Base-by-base conservation (phyloP, 1,284 basidiomycete genomes). In the Bjerkandera adusta region DNA sequence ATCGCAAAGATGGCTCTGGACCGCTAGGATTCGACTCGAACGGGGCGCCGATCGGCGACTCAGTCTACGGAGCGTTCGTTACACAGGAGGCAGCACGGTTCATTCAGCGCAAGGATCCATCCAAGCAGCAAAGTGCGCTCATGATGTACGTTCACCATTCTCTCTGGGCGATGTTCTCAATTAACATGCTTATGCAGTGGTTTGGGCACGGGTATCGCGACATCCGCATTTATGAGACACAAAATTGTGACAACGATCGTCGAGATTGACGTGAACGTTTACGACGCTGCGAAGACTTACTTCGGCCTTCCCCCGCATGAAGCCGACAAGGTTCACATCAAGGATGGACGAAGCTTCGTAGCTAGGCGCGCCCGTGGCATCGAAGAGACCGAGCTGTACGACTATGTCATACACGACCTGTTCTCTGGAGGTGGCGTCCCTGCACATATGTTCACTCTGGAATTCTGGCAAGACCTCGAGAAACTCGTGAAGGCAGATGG, bases 391-490 rank as follows among this genome's bases (percentile, higher is more conserved):
- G 58, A 66, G 25, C 62, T 61, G 20, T 96, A 81, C 62, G 88
- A 90, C 61, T 81, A 89, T 55, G 77, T 93, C 15, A 71, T 96
- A 0, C 94, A 97, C 58, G 94, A 96, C 60, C 90, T 88, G 57
- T 97, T 96, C 65, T 92, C 91, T 8, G 93, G 92, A 2, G 94
- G 93, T 3, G 79, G 79, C 16, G 82, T 97, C 3, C 92, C 93
- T 0, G 71, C 81, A 13, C 83, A 91, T 57, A 69, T 97, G 34
- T 96, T 88, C 66, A 89, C 92, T 0, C 43, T 75, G 20, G 83
- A 92, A 54, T 94, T 94, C 60, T 95, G 91, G 89, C 51, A 70
- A 29, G 81, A 83, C 45, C 63, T 94, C 38, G 83, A 80, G 57
- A 60, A 63, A 4, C 61, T 85, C 15, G 73, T 95, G 62, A 73